phyloP scores from a whole-genome alignment of 2,329 filamentous ascomycete genomes.

The Mycosphaerella arachidis region DNA sequence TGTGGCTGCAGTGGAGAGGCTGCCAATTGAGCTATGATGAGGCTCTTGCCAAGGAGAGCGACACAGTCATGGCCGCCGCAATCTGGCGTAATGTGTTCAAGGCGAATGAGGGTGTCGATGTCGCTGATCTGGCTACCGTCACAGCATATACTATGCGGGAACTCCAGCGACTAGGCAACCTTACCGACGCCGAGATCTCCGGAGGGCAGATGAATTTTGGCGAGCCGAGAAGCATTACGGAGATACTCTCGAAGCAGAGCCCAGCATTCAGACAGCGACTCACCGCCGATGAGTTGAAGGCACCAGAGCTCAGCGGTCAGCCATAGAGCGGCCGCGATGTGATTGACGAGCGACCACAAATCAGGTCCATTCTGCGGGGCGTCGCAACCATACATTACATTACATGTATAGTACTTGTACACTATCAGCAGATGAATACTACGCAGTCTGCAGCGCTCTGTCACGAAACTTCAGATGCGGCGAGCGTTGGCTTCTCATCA shows the following conservation, averaged over 20 bases:
- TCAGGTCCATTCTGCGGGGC: too few species aligned
- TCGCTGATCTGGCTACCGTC: constrained; percentile 56
- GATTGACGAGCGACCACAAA: too few species aligned
- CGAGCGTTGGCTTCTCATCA: neutral
- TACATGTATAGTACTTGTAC: neutral
- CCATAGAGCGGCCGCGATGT: neutral
- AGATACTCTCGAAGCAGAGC: constrained; percentile 27
- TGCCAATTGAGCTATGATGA: constrained; percentile 80
- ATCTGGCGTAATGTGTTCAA: constrained; percentile 94
- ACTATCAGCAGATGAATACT: neutral
- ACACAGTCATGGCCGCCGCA: constrained; percentile 72
- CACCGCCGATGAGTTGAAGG: constrained; percentile 6
- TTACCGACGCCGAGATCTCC: constrained; percentile 51
- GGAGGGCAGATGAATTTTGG: constrained; percentile 49
- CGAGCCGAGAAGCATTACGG: constrained; percentile 38
- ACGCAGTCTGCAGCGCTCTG: neutral
- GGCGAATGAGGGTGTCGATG: constrained; percentile 60
- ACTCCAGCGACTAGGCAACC: constrained; percentile 49
- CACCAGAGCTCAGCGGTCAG: constrained; percentile 1
- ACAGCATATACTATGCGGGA: constrained; percentile 60
- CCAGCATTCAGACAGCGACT: constrained; percentile 1
- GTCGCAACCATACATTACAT: too few species aligned
- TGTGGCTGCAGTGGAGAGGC: constrained; percentile 91
- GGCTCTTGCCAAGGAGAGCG: constrained; percentile 64
- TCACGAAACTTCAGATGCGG: neutral